Base-by-base conservation (phyloP, 2,329 filamentous ascomycete genomes). In the Ophiostoma sp. region DNA sequence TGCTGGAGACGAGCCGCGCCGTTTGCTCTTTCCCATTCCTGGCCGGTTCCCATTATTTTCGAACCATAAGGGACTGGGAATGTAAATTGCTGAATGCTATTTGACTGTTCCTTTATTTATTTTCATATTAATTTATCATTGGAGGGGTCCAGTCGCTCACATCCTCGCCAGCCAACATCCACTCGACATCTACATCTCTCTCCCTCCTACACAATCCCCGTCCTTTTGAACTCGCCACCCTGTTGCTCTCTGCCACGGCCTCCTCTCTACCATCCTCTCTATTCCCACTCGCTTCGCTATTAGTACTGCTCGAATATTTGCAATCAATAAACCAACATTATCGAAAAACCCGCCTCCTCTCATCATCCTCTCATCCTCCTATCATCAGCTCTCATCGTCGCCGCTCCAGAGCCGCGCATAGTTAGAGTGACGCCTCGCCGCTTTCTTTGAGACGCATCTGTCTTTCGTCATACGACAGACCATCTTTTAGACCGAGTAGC, bases 1-100 rank as follows among this genome's bases (percentile, higher is more conserved):
- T 48, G 60, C 17, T 39, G 48, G 31, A 65, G 52, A 20, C 15
- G 23, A 65, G n/a, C 2, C 44, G 17, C 36, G 48, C 17, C 41
- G 65, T 36, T n/a, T 52, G 33, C 27, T 60, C 48, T 64, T 70
- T 67, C 41, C 67, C 35, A 66, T 44, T 36, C n/a, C 33, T 41
- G 20, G 8, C 44, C 3, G 15, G 23, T 39, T 39, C 20, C 10
- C 36, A 8, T 65, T n/a, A 35, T 35, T 20, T 36, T 36, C 8
- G 27, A 10, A 11, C 27, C 60, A 35, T 4, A 64, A 64, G 36
- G 13, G 20, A 64, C 52, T 57, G 52, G 52, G 52, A 27, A 27
- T 27, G n/a, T 27, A 31, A 23, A 57, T 57, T 23, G 52, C 20
- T 62, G 57, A 17, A 3, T 33, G 13, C 27, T 33, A 52, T 52